Percentiles rank a stretch among this genome's conserved stretches.
Conservation (phyloP, 2,329 filamentous ascomycete species). For the Cladophialophora exuberans region DNA sequence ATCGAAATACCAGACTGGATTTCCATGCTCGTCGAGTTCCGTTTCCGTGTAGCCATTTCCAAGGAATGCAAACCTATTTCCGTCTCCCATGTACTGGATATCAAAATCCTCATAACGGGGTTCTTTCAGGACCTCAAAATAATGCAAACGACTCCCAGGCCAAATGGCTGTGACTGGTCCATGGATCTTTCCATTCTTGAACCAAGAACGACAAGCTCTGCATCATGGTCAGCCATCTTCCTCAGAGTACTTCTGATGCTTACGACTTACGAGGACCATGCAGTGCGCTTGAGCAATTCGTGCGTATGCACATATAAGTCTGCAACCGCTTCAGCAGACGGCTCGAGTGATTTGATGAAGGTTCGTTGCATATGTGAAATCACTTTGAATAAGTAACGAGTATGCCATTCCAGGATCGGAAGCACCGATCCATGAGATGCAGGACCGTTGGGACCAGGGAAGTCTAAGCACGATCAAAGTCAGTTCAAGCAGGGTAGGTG, state of each 20-base stretch:
- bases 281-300: constrained; percentile 8
- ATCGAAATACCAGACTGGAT: constrained; percentile 16
- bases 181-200: constrained; percentile 23
- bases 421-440: constrained; percentile 34
- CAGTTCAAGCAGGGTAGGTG: no score
- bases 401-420: constrained; percentile 31
- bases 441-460: constrained; percentile 30
- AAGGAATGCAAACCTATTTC: constrained; percentile 42
- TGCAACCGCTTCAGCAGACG: neutral
- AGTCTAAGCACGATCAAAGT: neutral
- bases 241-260: neutral
- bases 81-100: constrained; percentile 41
- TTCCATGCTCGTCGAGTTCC: constrained; percentile 4
- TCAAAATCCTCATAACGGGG: constrained; percentile 41
- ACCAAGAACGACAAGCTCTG: constrained; percentile 18
- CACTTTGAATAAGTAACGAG: constrained; percentile 30
- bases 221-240: neutral
- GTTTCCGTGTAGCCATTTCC: constrained; percentile 40
- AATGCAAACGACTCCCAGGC: constrained; percentile 18
- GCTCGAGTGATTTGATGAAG: constrained; percentile 20
- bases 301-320: constrained; percentile 13
- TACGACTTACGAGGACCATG: constrained; percentile 7
- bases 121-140: constrained; percentile 37
- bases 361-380: constrained; percentile 32
- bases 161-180: constrained; percentile 9